These are phyloP conservation scores for Sporothrix variecibatus DNA, from an alignment of 2,329 filamentous ascomycete species.

Conservation along the genomic window DNA sequence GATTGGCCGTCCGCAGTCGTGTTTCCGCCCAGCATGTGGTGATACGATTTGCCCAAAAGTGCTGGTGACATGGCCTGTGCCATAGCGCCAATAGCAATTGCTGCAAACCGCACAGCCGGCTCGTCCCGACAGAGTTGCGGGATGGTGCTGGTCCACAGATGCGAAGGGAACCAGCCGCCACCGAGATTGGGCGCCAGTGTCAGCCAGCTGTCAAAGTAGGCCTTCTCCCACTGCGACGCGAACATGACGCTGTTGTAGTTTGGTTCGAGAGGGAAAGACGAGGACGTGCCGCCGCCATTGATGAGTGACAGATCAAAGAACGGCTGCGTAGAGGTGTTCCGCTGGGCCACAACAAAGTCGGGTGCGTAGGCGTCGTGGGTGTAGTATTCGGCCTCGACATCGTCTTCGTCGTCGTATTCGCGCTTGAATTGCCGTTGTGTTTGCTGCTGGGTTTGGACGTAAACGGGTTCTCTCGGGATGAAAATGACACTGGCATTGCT, in stretches of 20 bases:
- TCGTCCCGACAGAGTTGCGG: constrained; percentile 40
- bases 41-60: constrained; percentile 24
- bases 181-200: constrained; percentile 33
- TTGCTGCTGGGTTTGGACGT: neutral
- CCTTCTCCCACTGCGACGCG: constrained; percentile 31
- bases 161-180: constrained; percentile 38
- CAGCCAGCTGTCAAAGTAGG: constrained; percentile 37
- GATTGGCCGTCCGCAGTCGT: neutral
- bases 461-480: too few species aligned
- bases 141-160: constrained; percentile 42
- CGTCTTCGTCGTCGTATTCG: neutral
- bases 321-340: neutral
- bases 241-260: constrained; percentile 30
- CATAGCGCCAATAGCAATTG: constrained; percentile 43
- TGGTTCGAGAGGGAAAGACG: constrained; percentile 18
- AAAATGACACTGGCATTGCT: neutral
- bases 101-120: constrained; percentile 41
- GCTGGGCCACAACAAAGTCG: neutral
- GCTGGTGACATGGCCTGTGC: constrained; percentile 29
- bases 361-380: neutral
- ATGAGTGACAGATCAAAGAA: constrained; percentile 3
- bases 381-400: constrained; percentile 2
- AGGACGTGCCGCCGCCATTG: neutral
- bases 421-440: neutral
- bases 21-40: constrained; percentile 6